Percentiles rank a stretch among this genome's conserved stretches.
Evolutionary conservation across 371 early-diverging fungal genomes (phyloP).

Genomic region (Globomyces sp.): DNA sequence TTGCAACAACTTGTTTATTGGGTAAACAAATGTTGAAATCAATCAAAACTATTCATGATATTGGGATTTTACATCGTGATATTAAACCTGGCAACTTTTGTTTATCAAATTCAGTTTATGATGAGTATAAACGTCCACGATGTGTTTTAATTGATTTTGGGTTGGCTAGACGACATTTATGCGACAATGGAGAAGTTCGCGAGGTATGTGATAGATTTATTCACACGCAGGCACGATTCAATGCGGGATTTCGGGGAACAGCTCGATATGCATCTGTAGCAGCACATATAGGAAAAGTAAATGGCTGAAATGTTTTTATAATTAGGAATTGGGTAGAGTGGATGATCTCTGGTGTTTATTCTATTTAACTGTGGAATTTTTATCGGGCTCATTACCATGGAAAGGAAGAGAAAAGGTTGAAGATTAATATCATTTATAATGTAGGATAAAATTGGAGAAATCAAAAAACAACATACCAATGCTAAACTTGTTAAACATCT

Average conservation of each 20-base stretch:
- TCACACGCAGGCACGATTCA: constrained; percentile 35
- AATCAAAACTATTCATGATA: constrained; percentile 51
- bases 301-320: constrained; percentile 20
- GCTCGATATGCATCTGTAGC: constrained; percentile 66
- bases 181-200: constrained; percentile 27
- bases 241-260: constrained; percentile 68
- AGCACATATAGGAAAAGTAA: constrained; percentile 57
- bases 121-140: constrained; percentile 7
- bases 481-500: constrained; percentile 46
- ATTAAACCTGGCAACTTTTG: constrained; percentile 69
- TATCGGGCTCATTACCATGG: constrained; percentile 69
- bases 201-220: background rate
- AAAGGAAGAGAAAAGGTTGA: constrained; percentile 56
- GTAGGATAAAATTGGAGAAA: constrained; percentile 48
- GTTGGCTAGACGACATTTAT: constrained; percentile 39
- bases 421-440: constrained; percentile 18
- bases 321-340: constrained; percentile 56
- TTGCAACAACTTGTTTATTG: constrained; percentile 57
- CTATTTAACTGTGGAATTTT: constrained; percentile 65
- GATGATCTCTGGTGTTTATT: constrained; percentile 74
- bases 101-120: constrained; percentile 25
- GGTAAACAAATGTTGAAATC: constrained; percentile 54
- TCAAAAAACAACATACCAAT: constrained; percentile 42
- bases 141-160: constrained; percentile 55
- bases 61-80: constrained; percentile 64